Percentiles rank a stretch among this genome's conserved stretches.
Conservation (phyloP, 345 rosid genomes). For the Triadica sebifera region DNA sequence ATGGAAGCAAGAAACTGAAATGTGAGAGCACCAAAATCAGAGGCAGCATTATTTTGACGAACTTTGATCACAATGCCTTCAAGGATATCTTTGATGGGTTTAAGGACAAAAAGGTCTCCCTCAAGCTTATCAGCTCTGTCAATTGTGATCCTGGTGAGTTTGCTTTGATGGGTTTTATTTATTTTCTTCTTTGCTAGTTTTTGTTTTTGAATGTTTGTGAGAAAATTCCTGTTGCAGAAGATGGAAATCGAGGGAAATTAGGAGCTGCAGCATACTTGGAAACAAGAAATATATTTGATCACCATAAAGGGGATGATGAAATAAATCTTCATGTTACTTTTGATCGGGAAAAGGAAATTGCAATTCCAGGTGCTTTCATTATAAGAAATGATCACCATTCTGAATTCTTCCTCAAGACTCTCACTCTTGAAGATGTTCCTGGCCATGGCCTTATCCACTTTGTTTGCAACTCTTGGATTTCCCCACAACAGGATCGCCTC, state of each 20-base stretch:
- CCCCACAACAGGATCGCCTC: conserved; percentile 60
- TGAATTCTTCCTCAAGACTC: conserved; percentile 66
- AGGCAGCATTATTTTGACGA: not conserved
- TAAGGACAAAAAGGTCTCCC: not conserved
- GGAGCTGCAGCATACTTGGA: conserved; percentile 62
- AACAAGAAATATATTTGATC: conserved; percentile 31
- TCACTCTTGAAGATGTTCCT: conserved; percentile 70
- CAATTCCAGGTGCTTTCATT: conserved; percentile 66
- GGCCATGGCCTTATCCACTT: conserved; percentile 65
- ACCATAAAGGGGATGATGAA: conserved; percentile 41
- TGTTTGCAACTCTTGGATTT: conserved; percentile 87
- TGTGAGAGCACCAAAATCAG: not conserved
- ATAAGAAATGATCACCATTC: conserved; percentile 55
- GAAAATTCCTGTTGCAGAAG: not conserved
- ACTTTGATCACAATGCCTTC: not conserved
- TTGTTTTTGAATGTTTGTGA: too few relatives aligned
- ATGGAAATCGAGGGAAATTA: conserved; percentile 37
- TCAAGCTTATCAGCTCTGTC: not conserved
- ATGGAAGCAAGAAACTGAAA: conserved; percentile 15
- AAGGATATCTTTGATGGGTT: not conserved
- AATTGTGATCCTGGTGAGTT: conserved; percentile 8
- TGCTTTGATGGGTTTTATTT: too few relatives aligned
- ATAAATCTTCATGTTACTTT: conserved; percentile 47
- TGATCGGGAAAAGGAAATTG: conserved; percentile 55
- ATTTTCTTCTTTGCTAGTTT: too few relatives aligned